Conservation (phyloP, 2,329 filamentous ascomycete species). For the Fusarium denticulatum region DNA sequence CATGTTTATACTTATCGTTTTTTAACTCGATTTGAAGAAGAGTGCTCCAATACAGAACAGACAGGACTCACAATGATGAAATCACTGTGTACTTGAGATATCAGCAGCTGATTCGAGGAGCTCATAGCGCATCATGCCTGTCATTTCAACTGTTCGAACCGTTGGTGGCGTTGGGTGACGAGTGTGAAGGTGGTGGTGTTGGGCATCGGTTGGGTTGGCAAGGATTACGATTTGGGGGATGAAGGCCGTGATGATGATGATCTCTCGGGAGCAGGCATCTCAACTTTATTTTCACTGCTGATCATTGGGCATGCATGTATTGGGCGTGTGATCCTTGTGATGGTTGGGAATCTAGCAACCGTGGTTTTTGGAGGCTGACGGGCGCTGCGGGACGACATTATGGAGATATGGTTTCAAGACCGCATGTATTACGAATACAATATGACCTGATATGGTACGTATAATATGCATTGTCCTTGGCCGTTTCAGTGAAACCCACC, state of each 20-base stretch:
- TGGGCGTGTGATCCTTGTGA: not conserved
- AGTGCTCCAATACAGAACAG: conserved; percentile 32
- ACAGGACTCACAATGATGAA: conserved; percentile 18
- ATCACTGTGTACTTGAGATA: conserved; percentile 17
- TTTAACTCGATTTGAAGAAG: conserved; percentile 25
- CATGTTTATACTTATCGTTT: conserved; percentile 24
- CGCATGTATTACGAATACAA: not conserved
- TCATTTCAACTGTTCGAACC: conserved; percentile 7
- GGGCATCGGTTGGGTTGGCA: conserved; percentile 33
- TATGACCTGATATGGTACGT: conserved; percentile 1
- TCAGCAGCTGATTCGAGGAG: conserved; percentile 20
- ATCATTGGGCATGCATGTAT: conserved; percentile 5
- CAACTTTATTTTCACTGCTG: not conserved
- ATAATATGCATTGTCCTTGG: not conserved
- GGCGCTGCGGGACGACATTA: not conserved
- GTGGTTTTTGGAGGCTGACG: not conserved
- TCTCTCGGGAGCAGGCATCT: conserved; percentile 10
- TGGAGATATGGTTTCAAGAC: not conserved
- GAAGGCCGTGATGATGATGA: conserved; percentile 20
- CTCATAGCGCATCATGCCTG: not conserved
- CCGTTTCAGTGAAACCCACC: not conserved
- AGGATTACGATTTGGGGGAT: conserved; percentile 15
- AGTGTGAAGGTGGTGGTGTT: conserved; percentile 35
- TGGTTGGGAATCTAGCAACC: not conserved
- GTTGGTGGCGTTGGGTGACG: conserved; percentile 35